Base-by-base conservation (phyloP, 495 filamentous ascomycete species). In the Aspergillus hancockii region DNA sequence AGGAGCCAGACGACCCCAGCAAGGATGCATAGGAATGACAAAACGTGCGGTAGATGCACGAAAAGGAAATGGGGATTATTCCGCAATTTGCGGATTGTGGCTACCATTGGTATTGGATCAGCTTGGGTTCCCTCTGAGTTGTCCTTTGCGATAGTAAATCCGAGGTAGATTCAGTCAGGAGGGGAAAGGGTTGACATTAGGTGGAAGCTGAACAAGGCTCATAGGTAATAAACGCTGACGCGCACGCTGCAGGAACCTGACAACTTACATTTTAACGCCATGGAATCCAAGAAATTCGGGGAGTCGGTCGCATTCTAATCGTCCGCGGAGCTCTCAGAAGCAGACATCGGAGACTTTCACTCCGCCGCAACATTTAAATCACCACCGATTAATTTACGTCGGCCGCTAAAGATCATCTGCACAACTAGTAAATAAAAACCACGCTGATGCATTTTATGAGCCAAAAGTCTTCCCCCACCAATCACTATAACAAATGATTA, bases 1-100 rank as follows among this genome's bases (percentile, higher is more conserved):
- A 96, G 85, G 14, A 98, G 85, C 92, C 92, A 98, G 63, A 83
- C 82, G n/a, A 95, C 85, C 51, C 94, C 94, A 68, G 96, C 83
- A 34, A 96, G 52, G 62, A 97, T 86, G 73, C 88, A 96, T n/a
- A 96, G 72, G 47, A 91, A 80, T 19, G 94, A 98, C 10, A 98
- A 60, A 12, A 78, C 46, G 50, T 74, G 68, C 19, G 76, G 75
- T 19, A 80, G 63, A 38, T 71, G 72, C 12, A 71, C 68, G 60
- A 72, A 76, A 32, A 80, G 69, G 38, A 78, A 57, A 16, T 73
- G 63, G 28, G 73, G 75, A 34, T 80, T 76, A 55, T 65, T 73
- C 71, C 75, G 75, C 70, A 77, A 59, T 30, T 75, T 75, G 72
- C 73, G 75, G 73, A 78, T 67, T 59, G 69, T 59, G 55, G 74